These are phyloP conservation scores for Nicotiana sylvestris DNA, from an alignment of 257 asterid genomes.

Conservation along the genomic window DNA sequence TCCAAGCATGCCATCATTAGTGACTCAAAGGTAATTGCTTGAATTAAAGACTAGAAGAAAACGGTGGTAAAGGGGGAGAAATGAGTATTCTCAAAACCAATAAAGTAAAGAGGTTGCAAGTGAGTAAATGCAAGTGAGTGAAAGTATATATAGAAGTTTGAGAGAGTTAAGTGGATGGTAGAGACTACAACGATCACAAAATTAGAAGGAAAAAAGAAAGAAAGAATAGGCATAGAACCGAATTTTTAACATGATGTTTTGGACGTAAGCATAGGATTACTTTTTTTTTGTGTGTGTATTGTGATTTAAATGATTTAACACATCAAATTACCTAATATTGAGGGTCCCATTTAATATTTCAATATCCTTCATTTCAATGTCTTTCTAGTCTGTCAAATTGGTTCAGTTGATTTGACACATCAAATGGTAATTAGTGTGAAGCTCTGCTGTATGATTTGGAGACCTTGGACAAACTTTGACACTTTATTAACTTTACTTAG, in stretches of 20 bases:
- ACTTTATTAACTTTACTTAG: too few relatives aligned
- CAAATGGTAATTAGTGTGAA: neutral
- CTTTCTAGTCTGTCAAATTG: conserved; percentile 16
- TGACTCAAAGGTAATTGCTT: conserved; percentile 1
- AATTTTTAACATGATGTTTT: neutral
- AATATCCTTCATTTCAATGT: neutral
- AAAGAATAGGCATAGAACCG: neutral
- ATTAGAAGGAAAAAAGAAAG: neutral
- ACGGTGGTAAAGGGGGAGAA: too few relatives aligned
- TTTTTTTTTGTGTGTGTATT: neutral
- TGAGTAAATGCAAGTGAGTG: conserved; percentile 10
- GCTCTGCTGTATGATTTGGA: too few relatives aligned
- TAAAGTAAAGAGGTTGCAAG: neutral
- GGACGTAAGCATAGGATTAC: neutral
- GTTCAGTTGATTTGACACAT: conserved; percentile 14
- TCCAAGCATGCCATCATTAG: conserved; percentile 55
- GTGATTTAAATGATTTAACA: neutral
- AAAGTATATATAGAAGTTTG: conserved; percentile 33
- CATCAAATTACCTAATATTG: conserved; percentile 19
- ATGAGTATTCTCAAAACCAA: too few relatives aligned
- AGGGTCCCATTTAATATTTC: neutral
- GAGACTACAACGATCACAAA: neutral
- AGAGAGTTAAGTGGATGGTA: conserved; percentile 19
- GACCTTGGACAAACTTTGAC: too few relatives aligned
- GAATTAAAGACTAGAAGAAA: neutral